Evolutionary conservation across 495 filamentous ascomycete genomes (phyloP), one percentile per base, ranked within the genome.

Genomic region (Neurospora sp.): DNA sequence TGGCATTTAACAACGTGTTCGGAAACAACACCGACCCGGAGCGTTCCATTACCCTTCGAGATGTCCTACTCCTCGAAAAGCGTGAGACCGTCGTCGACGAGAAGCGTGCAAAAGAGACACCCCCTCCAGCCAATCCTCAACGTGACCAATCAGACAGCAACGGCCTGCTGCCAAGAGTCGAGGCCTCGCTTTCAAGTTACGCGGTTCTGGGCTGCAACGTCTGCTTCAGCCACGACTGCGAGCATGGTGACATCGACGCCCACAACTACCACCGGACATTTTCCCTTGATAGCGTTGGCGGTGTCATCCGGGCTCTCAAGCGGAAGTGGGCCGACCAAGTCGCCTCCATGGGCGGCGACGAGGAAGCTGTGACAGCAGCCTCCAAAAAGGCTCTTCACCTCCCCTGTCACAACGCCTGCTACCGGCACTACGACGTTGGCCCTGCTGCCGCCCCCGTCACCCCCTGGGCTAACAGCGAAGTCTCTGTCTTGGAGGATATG

Each of bases 151-250:
- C 31, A 35, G 53, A 65, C 53, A 65, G 27, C 12, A 65, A 35
- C 53, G 77, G 71, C 16, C 68, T 80, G 40, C 53, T 80, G 44
- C 74, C 74, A 4, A 78, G 79, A 73, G 78, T 82, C 41, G 83
- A 84, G 71, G 75, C 78, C 18, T 75, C 79, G 12, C 71, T 86
- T 8, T 83, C 79, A 39, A 85, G 83, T 18, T 85, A 86, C 69
- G 80, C 81, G 20, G 74, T 81, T 7, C 81, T 85, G 22, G 83
- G 83, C 9, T 86, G 84, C 69, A 76, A 84, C 27, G 81, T 85
- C 18, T 86, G 84, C 73, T 82, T 82, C 61, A 82, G 82, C 59
- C 81, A 86, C 72, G 84, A 84, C 42, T 86, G 84, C 71, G 84
- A 85, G 72, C 84, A 86, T 69, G 84, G 84, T 48, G 84, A 85